Evolutionary conservation across 1,284 basidiomycete genomes (phyloP), one percentile per base, ranked within the genome.

Genomic region (Meira nashicola): DNA sequence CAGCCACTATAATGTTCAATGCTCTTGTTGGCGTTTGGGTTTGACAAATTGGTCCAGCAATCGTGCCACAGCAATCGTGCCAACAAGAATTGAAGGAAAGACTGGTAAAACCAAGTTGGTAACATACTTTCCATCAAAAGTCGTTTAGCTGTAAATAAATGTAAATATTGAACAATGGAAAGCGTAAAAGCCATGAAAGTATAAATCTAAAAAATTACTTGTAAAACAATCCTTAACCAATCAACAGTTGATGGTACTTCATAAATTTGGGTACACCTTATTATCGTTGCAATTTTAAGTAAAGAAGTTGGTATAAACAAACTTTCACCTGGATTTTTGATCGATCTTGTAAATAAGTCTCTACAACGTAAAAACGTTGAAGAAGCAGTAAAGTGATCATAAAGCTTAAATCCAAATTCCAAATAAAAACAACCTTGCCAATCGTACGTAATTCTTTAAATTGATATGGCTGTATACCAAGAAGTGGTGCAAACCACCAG

Each of bases 11-110:
- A 17, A 54, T 23, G 3, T 54, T 44, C 17, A 40, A 2, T 15
- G 37, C 41, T 5, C 21, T 19, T 17, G 12, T 21, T 41, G 17
- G 28, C 23, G 19, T 23, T 23, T 10, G 17, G 25, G 28, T 19
- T 47, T 58, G 40, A 41, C 51, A 53, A n/a, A 68, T 52, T 5
- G 40, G 17, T 0, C 43, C 37, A 0, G 66, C 64, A 8, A 66
- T 53, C n/a, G n/a, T n/a, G n/a, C n/a, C n/a, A n/a, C n/a, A n/a
- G n/a, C n/a, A n/a, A n/a, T n/a, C 2, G 48, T 57, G 9, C 67
- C 67, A 21, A 58, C 64, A 12, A 68, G 65, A 64, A 68, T 68
- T n/a, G 58, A 56, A 7, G 64, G 67, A 39, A 68, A 68, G 44
- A 66, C 60, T 8, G 67, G 67, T 15, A 68, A 4, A 66, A 59